Evolutionary conservation across 208 protist genomes (phyloP).

Genomic region (Leishmania tropica): DNA sequence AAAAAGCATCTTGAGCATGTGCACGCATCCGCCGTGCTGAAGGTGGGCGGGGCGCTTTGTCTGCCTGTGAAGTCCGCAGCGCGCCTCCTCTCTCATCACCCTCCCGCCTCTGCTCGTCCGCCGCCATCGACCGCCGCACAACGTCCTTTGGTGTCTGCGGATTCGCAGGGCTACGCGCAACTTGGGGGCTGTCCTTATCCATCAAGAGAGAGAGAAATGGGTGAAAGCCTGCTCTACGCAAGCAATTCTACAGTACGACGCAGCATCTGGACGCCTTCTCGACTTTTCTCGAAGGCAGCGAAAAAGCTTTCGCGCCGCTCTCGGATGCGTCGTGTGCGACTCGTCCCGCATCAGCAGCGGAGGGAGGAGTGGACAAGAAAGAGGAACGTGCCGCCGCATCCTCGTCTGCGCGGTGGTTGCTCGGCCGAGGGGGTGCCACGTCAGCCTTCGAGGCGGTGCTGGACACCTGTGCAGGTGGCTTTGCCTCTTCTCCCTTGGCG

Average conservation of each 20-base stretch:
- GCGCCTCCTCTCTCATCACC: neutral
- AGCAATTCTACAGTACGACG: neutral
- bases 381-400: neutral
- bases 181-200: neutral
- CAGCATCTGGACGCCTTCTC: constrained; percentile 17
- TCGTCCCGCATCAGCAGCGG: neutral
- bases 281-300: neutral
- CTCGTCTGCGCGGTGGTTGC: neutral
- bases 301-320: neutral
- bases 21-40: too few species aligned
- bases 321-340: neutral
- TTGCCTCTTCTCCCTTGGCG: neutral
- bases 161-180: neutral
- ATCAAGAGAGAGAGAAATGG: neutral
- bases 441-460: neutral
- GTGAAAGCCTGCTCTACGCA: neutral
- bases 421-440: neutral
- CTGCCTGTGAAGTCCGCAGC: neutral
- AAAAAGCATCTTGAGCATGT: too few species aligned
- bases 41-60: neutral
- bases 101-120: neutral
- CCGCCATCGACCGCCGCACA: neutral
- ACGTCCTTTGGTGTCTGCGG: neutral
- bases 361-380: neutral
- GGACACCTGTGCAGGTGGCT: neutral